Percentiles rank a stretch among this genome's conserved stretches.
phyloP scores from a whole-genome alignment of 179 eudicot genomes.

The Actinidia chinensis region DNA sequence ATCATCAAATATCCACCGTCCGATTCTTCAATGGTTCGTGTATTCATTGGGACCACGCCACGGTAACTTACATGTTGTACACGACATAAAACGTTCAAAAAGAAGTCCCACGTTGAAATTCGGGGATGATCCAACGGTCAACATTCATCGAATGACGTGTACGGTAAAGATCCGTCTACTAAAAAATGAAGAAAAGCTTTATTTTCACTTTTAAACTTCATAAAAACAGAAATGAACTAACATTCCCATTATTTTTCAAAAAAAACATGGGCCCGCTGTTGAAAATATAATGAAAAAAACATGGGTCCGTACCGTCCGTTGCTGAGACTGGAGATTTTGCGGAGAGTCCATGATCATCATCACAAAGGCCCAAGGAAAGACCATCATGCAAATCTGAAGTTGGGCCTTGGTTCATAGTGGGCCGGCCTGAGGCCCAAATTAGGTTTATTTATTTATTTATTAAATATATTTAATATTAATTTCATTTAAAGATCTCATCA shows the following conservation, averaged over 20 bases:
- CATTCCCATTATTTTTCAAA: not conserved
- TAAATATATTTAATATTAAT: too few relatives aligned
- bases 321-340: too few relatives aligned
- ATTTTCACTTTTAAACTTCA: not conserved
- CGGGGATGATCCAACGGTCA: slow-evolving; percentile 5
- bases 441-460: too few relatives aligned
- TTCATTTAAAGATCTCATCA: too few relatives aligned
- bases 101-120: not conserved
- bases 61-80: too few relatives aligned
- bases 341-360: too few relatives aligned
- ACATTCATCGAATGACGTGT: not conserved
- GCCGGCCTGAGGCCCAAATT: not conserved
- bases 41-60: not conserved
- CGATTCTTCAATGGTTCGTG: not conserved
- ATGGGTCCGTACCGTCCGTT: not conserved
- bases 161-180: too few relatives aligned
- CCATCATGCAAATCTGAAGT: not conserved
- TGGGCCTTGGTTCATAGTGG: not conserved
- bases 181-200: not conserved
- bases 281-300: not conserved
- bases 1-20: slow-evolving; percentile 8
- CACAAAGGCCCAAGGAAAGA: too few relatives aligned
- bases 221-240: not conserved
- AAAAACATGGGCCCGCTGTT: not conserved
- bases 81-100: not conserved